Evolutionary conservation across 805 yeast species (phyloP).

Genomic region (Yamadazyma sp.): DNA sequence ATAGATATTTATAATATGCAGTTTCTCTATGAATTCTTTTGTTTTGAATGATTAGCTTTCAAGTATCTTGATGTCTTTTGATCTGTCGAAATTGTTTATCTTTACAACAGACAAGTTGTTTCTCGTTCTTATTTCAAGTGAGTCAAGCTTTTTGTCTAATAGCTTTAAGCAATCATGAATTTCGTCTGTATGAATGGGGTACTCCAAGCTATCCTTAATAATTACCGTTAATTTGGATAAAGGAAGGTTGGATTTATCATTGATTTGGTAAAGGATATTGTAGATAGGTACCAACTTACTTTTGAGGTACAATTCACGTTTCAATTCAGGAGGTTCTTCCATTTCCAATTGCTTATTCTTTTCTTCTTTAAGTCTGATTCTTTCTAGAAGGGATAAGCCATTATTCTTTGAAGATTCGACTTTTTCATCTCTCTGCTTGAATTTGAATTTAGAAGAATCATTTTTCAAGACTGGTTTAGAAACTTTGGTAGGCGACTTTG

Average conservation of each 20-base stretch:
- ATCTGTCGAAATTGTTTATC: conserved; percentile 24
- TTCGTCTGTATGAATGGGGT: conserved; percentile 30
- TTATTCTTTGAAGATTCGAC: conserved; percentile 14
- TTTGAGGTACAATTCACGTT: conserved; percentile 20
- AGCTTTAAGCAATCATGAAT: conserved; percentile 24
- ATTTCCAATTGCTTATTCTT: conserved; percentile 13
- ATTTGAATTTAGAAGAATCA: conserved; percentile 33
- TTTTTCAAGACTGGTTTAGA: conserved; percentile 28
- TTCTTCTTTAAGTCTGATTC: conserved; percentile 36
- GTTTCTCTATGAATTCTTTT: not conserved
- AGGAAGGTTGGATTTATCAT: conserved; percentile 9
- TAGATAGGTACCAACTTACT: conserved; percentile 31
- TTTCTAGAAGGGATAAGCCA: conserved; percentile 34
- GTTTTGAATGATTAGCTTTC: not conserved
- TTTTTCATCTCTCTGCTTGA: conserved; percentile 24
- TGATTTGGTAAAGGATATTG: conserved; percentile 31
- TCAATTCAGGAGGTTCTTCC: conserved; percentile 18
- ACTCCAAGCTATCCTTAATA: conserved; percentile 29
- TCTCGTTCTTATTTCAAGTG: conserved; percentile 20
- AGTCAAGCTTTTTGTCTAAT: conserved; percentile 17
- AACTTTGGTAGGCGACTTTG: conserved; percentile 13
- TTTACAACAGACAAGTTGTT: conserved; percentile 24
- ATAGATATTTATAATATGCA: too few relatives aligned
- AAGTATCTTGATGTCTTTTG: conserved; percentile 19
- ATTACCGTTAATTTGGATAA: conserved; percentile 24